phyloP scores from a whole-genome alignment of 768 basidiomycete genomes.

The Russula earlei region DNA sequence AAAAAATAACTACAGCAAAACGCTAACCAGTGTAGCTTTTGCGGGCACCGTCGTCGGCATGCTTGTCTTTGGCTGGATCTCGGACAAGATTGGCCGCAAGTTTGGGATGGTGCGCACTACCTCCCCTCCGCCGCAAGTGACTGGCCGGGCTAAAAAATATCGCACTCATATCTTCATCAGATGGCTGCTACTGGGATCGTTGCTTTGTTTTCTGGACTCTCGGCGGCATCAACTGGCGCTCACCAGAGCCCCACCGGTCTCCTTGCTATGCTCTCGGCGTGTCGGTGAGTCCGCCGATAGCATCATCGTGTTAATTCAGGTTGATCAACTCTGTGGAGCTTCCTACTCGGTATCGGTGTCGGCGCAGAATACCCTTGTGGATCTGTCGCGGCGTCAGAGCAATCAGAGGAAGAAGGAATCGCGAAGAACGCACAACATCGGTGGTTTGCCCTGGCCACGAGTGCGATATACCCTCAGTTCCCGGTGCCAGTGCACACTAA shows the following conservation, averaged over 20 bases:
- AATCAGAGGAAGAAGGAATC: slow-evolving; percentile 76
- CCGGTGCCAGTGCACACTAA: not conserved
- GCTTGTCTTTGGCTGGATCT: slow-evolving; percentile 72
- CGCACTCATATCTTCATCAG: slow-evolving; percentile 30
- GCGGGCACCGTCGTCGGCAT: slow-evolving; percentile 85
- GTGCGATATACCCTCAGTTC: slow-evolving; percentile 33
- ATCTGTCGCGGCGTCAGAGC: slow-evolving; percentile 80
- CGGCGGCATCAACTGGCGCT: slow-evolving; percentile 75
- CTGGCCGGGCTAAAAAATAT: no score
- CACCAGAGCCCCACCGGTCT: slow-evolving; percentile 60
- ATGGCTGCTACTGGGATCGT: slow-evolving; percentile 80
- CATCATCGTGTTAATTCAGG: not conserved
- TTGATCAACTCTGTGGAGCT: slow-evolving; percentile 35
- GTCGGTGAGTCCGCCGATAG: slow-evolving; percentile 40
- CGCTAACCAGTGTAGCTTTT: slow-evolving; percentile 63
- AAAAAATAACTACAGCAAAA: slow-evolving; percentile 48
- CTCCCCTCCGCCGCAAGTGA: not conserved
- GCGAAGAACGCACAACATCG: slow-evolving; percentile 72
- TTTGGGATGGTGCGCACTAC: slow-evolving; percentile 69
- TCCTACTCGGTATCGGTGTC: slow-evolving; percentile 81
- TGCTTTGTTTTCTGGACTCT: slow-evolving; percentile 72
- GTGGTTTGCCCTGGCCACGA: slow-evolving; percentile 85
- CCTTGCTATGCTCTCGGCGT: slow-evolving; percentile 69
- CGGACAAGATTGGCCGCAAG: slow-evolving; percentile 67
- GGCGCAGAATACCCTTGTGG: slow-evolving; percentile 90